Base-by-base conservation (phyloP, 2,329 filamentous ascomycete genomes). In the Cladosporium halotolerans region DNA sequence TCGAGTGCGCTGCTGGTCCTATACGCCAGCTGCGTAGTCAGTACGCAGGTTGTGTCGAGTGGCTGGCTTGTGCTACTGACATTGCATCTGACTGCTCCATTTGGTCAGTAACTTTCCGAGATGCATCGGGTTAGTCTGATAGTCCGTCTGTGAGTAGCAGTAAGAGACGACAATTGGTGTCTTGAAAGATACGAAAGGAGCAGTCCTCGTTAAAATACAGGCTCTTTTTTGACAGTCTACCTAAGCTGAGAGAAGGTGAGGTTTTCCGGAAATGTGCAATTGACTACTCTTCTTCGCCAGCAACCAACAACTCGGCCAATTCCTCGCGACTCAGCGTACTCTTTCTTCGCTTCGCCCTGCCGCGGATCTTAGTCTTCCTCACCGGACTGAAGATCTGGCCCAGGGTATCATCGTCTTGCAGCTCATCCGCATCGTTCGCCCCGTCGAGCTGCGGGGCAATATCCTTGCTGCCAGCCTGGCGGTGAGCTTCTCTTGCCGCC, bases 281-380 rank as follows among this genome's bases (percentile, higher is more conserved):
- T 3, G n/a, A 11, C 39, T 40, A 54, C 40, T 54, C 42, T 50
- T 58, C 43, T 46, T 45, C 38, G 16, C 33, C 52, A 39, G 33
- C 45, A 36, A 43, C 52, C 16, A 70, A 53, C 65, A 88, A 66
- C 42, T 78, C 81, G 70, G 87, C 80, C 64, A 91, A 70, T 69
- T 92, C 88, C 76, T 85, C 85, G 3, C 85, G 83, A 62, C 81
- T 89, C 32, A 92, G 72, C 16, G 87, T 91, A 63, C 85, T 89
- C 66, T 88, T 79, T 64, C 87, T 77, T 64, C 86, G 75, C 55
- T 79, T 84, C 2, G 81, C 72, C 73, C 84, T 68, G 66, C 82
- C 62, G 68, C 75, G 66, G 72, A 78, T 67, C 70, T 74, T 63
- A 74, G 80, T 73, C 66, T 69, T 63, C 63, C 68, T 64, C 53